Evolutionary conservation across 192 early-diverging fungal species (phyloP), one percentile per base, ranked within the genome.

Genomic region (Gryganskiella cystojenkinii): DNA sequence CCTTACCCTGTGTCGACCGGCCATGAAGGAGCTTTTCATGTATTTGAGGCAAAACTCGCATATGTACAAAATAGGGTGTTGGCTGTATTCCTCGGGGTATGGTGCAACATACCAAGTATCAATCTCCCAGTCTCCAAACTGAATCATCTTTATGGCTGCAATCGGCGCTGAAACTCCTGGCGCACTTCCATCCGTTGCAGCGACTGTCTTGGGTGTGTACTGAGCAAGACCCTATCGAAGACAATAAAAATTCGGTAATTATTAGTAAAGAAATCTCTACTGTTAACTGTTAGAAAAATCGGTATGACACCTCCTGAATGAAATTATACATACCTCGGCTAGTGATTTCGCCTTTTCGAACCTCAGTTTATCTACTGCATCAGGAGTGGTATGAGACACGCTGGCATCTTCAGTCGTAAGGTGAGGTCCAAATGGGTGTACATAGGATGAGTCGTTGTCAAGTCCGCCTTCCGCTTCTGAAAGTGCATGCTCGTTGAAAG

Each of bases 21-120:
- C 89, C 34, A 91, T 88, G 79, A 89, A 99, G 34, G 85, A 82
- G 71, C 92, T 95, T 71, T 96, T 98, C 91, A 98, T 96, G 79
- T 98, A 98, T 81, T 98, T 98, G 71, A 99, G 83, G 71, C 98
- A 99, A 70, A 88, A 98, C 82, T 99, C 98, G 85, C 98, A 99
- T 50, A 99, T 87, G 71, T 94, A 96, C 45, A 99, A 70, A 7
- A 84, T 82, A 33, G 88, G 82, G 44, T 90, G 86, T 10, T 84
- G 84, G 75, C 92, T 96, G 85, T 98, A 99, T 78, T 99, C 98
- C 73, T 97, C 95, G 10, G 96, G 96, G 71, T 97, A 99, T 10
- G 98, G 96, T 25, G 98, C 92, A 7, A 90, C 81, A 70, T 96
- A 99, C 98, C 98, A 99, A 3, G 94, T 95, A 73, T 95, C 87